These are phyloP conservation scores for Cyberlindnera mrakii DNA, from an alignment of 805 yeast species.

Conservation along the genomic window DNA sequence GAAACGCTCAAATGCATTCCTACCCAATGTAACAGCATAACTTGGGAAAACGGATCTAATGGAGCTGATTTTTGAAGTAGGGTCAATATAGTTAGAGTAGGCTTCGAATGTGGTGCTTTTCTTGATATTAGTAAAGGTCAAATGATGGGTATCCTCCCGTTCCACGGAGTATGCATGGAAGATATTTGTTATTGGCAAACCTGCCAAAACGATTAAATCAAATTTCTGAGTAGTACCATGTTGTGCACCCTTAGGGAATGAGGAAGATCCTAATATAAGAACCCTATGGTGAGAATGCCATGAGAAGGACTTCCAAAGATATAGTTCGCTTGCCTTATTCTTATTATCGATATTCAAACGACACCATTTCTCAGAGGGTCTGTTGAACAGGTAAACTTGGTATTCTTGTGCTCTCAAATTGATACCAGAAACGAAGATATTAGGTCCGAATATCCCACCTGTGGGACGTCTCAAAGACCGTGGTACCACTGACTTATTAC, in stretches of 20 bases:
- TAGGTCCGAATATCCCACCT: conserved; percentile 62
- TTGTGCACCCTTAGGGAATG: conserved; percentile 18
- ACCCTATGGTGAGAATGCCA: conserved; percentile 80
- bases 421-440: conserved; percentile 56
- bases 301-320: conserved; percentile 61
- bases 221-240: conserved; percentile 35
- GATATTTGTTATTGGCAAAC: conserved; percentile 49
- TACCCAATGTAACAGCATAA: conserved; percentile 70
- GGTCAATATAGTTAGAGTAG: conserved; percentile 72
- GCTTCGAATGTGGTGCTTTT: conserved; percentile 43
- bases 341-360: conserved; percentile 48
- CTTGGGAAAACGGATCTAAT: conserved; percentile 69
- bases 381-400: conserved; percentile 46
- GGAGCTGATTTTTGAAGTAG: conserved; percentile 59
- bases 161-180: conserved; percentile 18
- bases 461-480: conserved; percentile 47
- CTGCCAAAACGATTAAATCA: conserved; percentile 40
- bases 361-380: conserved; percentile 58
- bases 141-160: conserved; percentile 9
- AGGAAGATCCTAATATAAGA: conserved; percentile 45
- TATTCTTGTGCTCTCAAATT: conserved; percentile 36
- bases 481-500: conserved; percentile 32
- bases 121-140: conserved; percentile 7
- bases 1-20: conserved; percentile 64
- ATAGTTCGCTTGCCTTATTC: conserved; percentile 36